Base-by-base conservation (phyloP, 2,329 filamentous ascomycete species). In the Epichloe scottii region DNA sequence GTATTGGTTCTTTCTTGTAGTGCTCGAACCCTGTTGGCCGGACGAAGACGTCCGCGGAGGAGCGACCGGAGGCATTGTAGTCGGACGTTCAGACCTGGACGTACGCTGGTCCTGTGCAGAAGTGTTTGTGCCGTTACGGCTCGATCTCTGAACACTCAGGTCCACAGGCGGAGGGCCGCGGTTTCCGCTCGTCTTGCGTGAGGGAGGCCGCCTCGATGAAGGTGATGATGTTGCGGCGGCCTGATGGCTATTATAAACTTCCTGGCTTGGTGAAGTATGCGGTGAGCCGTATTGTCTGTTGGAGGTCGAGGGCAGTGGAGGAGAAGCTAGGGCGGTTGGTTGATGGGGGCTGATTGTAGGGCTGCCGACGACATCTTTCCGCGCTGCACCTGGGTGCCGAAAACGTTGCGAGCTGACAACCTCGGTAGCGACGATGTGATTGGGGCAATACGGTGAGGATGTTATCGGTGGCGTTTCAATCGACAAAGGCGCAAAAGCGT, bases 41-140 rank as follows among this genome's bases (percentile, higher is more conserved):
- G 88, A 93, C 43, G 89, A 93, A 14, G 89, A 94, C 7, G 87
- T 90, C 62, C 89, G 81, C 37, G 87, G 87, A 46, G 87, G 89
- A 26, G 52, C 52, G 59, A 87, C 76, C 23, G 87, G 84, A 49
- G 85, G 81, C 71, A 77, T 81, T 67, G 73, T 78, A 68, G 70
- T 78, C 69, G 73, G 71, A 61, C 75, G 73, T 60, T 77, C 75
- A 55, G 73, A 70, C 51, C 71, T 61, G 19, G 71, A 60, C 30
- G 70, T 65, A 39, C 71, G 64, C 43, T 74, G 69, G 45, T 77
- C 69, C 53, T 68, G 59, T 15, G 71, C 66, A 41, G 69, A 70
- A 48, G 70, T 64, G 56, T 73, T 60, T 49, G 72, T 68, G 50
- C 70, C 66, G 59, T 37, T 49, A 12, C 74, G 70, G 52, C 75